Evolutionary conservation across 2,329 filamentous ascomycete genomes (phyloP).

Genomic region (Lecanosticta acicola): DNA sequence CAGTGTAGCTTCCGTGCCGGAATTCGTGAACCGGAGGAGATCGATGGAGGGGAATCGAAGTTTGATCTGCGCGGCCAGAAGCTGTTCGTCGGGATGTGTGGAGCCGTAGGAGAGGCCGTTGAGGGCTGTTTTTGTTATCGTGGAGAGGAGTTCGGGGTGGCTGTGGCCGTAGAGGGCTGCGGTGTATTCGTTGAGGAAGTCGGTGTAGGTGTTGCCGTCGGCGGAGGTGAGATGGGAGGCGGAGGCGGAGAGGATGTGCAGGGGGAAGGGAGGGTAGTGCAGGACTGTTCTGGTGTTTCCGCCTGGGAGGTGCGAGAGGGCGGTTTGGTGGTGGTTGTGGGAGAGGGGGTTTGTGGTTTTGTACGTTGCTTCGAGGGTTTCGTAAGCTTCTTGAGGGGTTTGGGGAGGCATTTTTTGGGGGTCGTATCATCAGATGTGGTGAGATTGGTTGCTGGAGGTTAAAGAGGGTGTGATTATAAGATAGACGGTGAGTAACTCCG

Average conservation of each 20-base stretch:
- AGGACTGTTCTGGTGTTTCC: constrained; percentile 37
- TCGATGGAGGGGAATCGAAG: constrained; percentile 50
- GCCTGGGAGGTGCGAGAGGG: constrained; percentile 14
- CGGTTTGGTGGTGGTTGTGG: neutral
- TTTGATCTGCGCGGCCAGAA: constrained; percentile 50
- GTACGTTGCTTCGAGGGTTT: no score
- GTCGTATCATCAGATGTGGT: no score
- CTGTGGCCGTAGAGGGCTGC: constrained; percentile 64
- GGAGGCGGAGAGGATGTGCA: constrained; percentile 29
- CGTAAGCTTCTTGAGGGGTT: no score
- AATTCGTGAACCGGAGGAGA: constrained; percentile 57
- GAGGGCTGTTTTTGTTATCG: constrained; percentile 45
- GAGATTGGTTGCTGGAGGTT: no score
- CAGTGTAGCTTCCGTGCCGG: constrained; percentile 60
- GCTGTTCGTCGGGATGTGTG: constrained; percentile 48
- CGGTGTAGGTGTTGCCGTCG: constrained; percentile 44
- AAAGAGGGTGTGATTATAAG: no score
- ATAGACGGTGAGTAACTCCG: no score
- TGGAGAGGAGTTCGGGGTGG: constrained; percentile 48
- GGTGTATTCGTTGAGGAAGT: constrained; percentile 59
- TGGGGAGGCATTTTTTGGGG: no score
- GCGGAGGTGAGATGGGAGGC: constrained; percentile 28
- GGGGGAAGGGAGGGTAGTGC: constrained; percentile 35
- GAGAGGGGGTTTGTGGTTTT: no score
- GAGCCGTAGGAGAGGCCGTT: constrained; percentile 53